Conservation (phyloP, 805 yeast genomes). For the Hanseniaspora thailandica region DNA sequence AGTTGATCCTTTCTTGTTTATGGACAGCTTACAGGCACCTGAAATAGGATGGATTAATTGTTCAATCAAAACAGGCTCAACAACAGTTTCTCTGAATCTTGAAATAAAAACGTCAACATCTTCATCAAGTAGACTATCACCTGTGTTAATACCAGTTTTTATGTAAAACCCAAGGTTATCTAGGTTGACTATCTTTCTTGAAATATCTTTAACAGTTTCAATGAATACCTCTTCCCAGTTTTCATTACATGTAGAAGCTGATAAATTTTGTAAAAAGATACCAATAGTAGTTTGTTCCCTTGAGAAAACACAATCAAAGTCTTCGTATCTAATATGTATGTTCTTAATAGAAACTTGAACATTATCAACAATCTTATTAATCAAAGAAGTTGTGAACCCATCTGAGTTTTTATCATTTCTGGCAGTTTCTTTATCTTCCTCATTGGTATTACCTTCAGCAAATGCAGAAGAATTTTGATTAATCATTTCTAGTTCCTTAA, state of each 20-base stretch:
- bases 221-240: conserved; percentile 80
- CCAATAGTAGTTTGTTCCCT: conserved; percentile 74
- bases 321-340: conserved; percentile 89
- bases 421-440: conserved; percentile 25
- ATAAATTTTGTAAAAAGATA: conserved; percentile 66
- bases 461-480: conserved; percentile 37
- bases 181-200: conserved; percentile 67
- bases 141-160: conserved; percentile 49
- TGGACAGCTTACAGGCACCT: conserved; percentile 70
- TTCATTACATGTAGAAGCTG: conserved; percentile 82
- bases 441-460: conserved; percentile 2
- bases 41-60: conserved; percentile 74
- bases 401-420: conserved; percentile 30
- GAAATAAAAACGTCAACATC: conserved; percentile 39
- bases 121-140: conserved; percentile 33
- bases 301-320: conserved; percentile 52
- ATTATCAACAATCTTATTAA: conserved; percentile 86
- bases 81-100: conserved; percentile 38
- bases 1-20: conserved; percentile 70
- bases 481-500: conserved; percentile 47
- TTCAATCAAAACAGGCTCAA: conserved; percentile 31
- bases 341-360: conserved; percentile 81
- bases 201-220: conserved; percentile 49
- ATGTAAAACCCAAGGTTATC: conserved; percentile 69
- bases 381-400: conserved; percentile 72